Conservation (phyloP, 805 yeast species). For the Candida palmyrensis region DNA sequence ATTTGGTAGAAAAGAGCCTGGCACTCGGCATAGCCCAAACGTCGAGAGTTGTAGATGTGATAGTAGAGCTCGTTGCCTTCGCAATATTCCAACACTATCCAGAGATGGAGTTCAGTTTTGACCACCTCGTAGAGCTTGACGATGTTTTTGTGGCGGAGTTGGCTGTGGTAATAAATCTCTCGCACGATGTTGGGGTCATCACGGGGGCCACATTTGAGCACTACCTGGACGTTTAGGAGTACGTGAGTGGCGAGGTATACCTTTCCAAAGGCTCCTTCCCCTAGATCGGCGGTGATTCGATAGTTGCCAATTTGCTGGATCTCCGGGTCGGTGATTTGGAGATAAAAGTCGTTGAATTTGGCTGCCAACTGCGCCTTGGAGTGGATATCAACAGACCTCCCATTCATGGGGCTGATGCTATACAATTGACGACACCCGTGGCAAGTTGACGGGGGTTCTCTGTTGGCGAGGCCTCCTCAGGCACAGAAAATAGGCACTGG, state of each 20-base stretch:
- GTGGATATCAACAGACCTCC: slow-evolving; percentile 16
- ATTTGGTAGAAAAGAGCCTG: slow-evolving; percentile 58
- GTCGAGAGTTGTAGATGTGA: slow-evolving; percentile 48
- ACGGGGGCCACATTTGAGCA: slow-evolving; percentile 73
- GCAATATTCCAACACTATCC: slow-evolving; percentile 90
- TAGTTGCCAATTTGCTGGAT: slow-evolving; percentile 77
- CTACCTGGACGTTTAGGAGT: slow-evolving; percentile 68
- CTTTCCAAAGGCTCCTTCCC: slow-evolving; percentile 91
- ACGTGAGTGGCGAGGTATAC: slow-evolving; percentile 81
- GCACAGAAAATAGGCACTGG: no score
- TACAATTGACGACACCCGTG: no score
- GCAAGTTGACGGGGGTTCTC: no score
- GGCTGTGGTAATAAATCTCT: slow-evolving; percentile 84
- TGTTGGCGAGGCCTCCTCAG: no score
- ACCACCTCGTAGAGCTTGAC: slow-evolving; percentile 83
- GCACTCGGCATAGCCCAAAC: slow-evolving; percentile 48
- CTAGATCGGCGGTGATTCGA: slow-evolving; percentile 64
- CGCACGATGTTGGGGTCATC: slow-evolving; percentile 83
- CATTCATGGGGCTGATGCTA: slow-evolving; percentile 16
- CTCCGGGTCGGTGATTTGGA: slow-evolving; percentile 38
- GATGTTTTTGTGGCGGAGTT: slow-evolving; percentile 77
- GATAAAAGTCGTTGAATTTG: slow-evolving; percentile 56
- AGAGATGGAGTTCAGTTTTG: slow-evolving; percentile 71
- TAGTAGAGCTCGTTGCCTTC: slow-evolving; percentile 75
- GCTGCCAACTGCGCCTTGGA: slow-evolving; percentile 52